A percentile compares a stretch with the other conserved stretches of the same genome.
These are phyloP conservation scores for Podosphaera fusca DNA, from an alignment of 2,329 filamentous ascomycete species.

Conservation along the genomic window DNA sequence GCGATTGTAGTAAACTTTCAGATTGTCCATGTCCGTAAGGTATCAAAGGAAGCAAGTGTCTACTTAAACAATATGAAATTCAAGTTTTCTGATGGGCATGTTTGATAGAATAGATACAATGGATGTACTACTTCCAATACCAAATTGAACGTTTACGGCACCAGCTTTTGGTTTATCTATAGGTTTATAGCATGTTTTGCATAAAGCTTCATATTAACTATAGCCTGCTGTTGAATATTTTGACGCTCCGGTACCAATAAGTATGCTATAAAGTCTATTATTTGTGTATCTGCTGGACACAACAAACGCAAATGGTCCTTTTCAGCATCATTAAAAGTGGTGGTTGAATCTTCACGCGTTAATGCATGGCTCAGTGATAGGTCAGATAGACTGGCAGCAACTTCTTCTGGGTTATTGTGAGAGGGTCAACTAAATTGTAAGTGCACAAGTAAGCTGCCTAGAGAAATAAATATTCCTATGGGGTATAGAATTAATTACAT, in stretches of 20 bases:
- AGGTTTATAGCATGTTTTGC: too few relatives aligned
- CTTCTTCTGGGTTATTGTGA: neutral
- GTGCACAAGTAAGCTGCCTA: too few relatives aligned
- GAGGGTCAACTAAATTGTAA: too few relatives aligned
- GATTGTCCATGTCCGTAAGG: neutral
- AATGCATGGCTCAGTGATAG: neutral
- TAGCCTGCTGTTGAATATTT: constrained; percentile 1
- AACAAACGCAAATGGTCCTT: neutral
- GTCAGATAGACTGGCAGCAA: neutral
- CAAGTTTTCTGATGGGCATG: neutral
- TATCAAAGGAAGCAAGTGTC: neutral
- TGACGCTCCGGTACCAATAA: constrained; percentile 1
- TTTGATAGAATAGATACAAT: neutral
- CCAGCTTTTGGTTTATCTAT: too few relatives aligned
- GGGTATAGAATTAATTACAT: too few relatives aligned
- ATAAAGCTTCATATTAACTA: neutral
- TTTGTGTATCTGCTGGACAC: neutral
- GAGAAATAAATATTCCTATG: too few relatives aligned
- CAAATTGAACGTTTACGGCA: too few relatives aligned
- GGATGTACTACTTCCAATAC: neutral
- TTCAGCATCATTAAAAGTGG: neutral
- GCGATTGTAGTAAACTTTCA: neutral
- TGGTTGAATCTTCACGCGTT: neutral
- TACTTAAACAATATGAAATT: neutral
- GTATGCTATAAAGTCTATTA: constrained; percentile 1